Evolutionary conservation across 2,329 filamentous ascomycete genomes (phyloP), one percentile per base, ranked within the genome.

Genomic region (Colletotrichum destructivum): DNA sequence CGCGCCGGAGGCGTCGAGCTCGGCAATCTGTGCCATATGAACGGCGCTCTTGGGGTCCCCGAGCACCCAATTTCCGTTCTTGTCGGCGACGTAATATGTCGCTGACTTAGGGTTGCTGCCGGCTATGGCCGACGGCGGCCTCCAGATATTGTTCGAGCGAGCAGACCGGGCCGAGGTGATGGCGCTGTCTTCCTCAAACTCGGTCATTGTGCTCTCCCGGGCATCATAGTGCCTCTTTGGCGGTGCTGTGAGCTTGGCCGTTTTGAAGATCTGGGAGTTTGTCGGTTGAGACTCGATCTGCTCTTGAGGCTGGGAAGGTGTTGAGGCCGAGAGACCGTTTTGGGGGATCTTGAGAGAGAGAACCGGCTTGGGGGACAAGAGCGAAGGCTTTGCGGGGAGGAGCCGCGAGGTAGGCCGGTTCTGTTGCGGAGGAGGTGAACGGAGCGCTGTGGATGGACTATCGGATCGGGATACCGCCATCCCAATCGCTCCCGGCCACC

Each of bases 11-110:
- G 65, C 74, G 13, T 76, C 75, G 47, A 78, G 74, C 73, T 79
- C 78, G 23, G 76, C 78, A 55, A 78, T 69, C 60, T 76, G 73
- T 46, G 75, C 74, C 21, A 76, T 75, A 21, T 69, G 71, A 11
- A 46, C 57, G 4, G 65, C 74, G 46, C 78, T 78, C 54, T 79
- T 79, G 6, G 80, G 74, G 70, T 84, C 84, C 46, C 82, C 82
- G 9, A 88, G 80, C 18, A 87, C 82, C 88, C 88, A 89, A 75
- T 89, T 89, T 1, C 87, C 86, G 74, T 82, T 82, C 76, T 82
- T 85, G 75, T 89, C 87, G 44, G 87, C 84, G 57, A 88, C 82
- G 74, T 88, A 89, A 55, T 84, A 83, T 2, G 83, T 82, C 0
- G 84, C 84, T 2, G 85, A 85, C 51, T 81, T 79, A 1, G 86